These are phyloP conservation scores for Podospora conica DNA, from an alignment of 495 filamentous ascomycete species.

Conservation along the genomic window DNA sequence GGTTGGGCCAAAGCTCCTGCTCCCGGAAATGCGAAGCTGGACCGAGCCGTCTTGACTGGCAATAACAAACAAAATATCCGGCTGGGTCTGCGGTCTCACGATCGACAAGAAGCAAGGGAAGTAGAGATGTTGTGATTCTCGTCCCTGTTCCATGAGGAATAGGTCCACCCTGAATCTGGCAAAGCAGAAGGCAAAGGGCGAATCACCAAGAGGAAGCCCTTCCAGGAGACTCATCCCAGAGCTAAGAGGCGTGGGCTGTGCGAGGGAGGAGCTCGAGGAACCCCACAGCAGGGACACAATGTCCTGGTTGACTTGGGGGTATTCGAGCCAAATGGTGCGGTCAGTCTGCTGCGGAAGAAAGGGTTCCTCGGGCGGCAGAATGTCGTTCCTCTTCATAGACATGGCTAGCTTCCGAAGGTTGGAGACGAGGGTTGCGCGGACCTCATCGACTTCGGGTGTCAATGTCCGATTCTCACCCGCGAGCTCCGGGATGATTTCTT, in stretches of 20 bases:
- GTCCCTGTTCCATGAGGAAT: constrained; percentile 60
- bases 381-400: constrained; percentile 76
- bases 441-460: constrained; percentile 39
- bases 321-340: constrained; percentile 67
- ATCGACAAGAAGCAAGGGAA: constrained; percentile 70
- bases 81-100: constrained; percentile 59
- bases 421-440: constrained; percentile 51
- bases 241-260: constrained; percentile 25
- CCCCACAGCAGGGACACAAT: constrained; percentile 60
- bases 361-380: constrained; percentile 59
- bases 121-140: constrained; percentile 55
- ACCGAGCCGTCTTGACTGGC: constrained; percentile 71
- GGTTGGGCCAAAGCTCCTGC: constrained; percentile 58
- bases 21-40: constrained; percentile 64
- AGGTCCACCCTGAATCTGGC: constrained; percentile 65
- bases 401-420: constrained; percentile 65
- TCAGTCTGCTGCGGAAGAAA: constrained; percentile 62
- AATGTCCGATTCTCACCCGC: constrained; percentile 28
- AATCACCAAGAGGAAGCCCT: constrained; percentile 71
- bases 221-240: constrained; percentile 49
- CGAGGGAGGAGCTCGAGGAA: constrained; percentile 43
- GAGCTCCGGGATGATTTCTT: constrained; percentile 56
- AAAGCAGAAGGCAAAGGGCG: constrained; percentile 61
- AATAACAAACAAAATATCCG: constrained; percentile 60
- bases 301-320: constrained; percentile 63